Base-by-base conservation (phyloP, 345 rosid genomes). In the Excoecaria cochinchinensis region DNA sequence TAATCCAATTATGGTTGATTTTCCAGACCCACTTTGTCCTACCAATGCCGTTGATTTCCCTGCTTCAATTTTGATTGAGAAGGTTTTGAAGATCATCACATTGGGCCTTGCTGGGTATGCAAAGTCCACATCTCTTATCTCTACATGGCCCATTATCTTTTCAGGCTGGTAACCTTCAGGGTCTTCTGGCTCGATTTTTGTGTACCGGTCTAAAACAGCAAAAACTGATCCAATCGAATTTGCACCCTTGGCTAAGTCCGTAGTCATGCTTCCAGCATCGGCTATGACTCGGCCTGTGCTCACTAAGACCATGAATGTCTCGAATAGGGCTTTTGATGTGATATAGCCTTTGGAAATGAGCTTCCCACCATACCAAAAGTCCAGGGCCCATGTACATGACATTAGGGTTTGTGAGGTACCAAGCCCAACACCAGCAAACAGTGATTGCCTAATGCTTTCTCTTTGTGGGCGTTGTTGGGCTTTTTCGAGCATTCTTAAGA, bases 401-500 rank as follows among this genome's bases (percentile, higher is more conserved):
- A 81, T 79, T 17, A 86, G 77, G 76, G 84, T 66, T 48, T 84
- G 89, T 17, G 89, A 82, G 5, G 79, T 72, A 19, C 85, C 82
- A 3, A 84, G 84, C 21, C 86, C 89, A 25, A 81, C 19, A 0
- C 86, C 89, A 0, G 89, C 86, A 67, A 46, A 80, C 51, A 72
- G 22, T 0, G 83, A 72, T 47, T 72, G 83, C 44, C 70, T 72
- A 12, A 77, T 70, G 73, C 79, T 81, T 76, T 85, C 85, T 47
- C 78, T 69, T 24, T 42, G 69, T 0, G 88, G 86, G 22, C 82
- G 82, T 76, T 86, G 85, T 44, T 85, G 86, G 64, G 86, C 80
- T 58, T 71, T 73, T 21, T 83, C 85, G 7, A 86, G 86, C 85
- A 86, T 79, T 31, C 53, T 31, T 3, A 86, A 77, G 69, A 83